Evolutionary conservation across 768 basidiomycete species (phyloP).

Genomic region (Suillus plorans): DNA sequence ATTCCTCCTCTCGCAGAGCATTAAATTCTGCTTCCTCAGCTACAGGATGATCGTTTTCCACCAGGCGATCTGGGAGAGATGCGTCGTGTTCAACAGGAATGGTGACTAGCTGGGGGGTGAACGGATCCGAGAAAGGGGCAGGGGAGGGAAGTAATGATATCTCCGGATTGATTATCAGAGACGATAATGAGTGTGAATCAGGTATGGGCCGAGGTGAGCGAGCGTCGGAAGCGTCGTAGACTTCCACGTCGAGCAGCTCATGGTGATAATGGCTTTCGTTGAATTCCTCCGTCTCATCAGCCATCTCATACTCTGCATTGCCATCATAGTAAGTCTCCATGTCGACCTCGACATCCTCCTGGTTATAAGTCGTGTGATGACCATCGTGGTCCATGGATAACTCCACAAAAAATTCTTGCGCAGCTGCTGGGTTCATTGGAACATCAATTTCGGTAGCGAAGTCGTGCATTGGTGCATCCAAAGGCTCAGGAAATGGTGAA

Average conservation of each 20-base stretch:
- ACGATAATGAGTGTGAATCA: conserved; percentile 17
- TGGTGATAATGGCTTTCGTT: conserved; percentile 14
- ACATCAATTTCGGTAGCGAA: conserved; percentile 57
- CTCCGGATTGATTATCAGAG: conserved; percentile 4
- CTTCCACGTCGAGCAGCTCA: conserved; percentile 40
- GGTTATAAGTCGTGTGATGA: conserved; percentile 32
- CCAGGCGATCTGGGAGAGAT: neutral
- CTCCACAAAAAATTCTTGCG: conserved; percentile 51
- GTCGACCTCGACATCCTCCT: conserved; percentile 58
- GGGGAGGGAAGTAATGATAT: conserved; percentile 7
- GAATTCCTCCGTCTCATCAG: conserved; percentile 29
- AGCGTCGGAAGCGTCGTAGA: conserved; percentile 38
- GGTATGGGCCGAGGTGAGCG: conserved; percentile 27
- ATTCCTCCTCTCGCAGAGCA: neutral
- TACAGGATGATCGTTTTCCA: neutral
- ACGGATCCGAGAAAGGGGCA: neutral
- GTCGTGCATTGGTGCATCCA: conserved; percentile 67
- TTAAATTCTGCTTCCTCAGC: neutral
- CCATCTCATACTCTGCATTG: conserved; percentile 49
- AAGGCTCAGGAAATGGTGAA: conserved; percentile 42
- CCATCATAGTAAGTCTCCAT: conserved; percentile 57
- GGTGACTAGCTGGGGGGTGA: neutral
- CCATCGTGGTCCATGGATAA: conserved; percentile 61
- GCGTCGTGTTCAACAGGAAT: neutral
- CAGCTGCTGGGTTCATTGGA: conserved; percentile 48